Evolutionary conservation across 2,329 filamentous ascomycete genomes (phyloP), one percentile per base, ranked within the genome.

Genomic region (Talaromyces atroroseus): DNA sequence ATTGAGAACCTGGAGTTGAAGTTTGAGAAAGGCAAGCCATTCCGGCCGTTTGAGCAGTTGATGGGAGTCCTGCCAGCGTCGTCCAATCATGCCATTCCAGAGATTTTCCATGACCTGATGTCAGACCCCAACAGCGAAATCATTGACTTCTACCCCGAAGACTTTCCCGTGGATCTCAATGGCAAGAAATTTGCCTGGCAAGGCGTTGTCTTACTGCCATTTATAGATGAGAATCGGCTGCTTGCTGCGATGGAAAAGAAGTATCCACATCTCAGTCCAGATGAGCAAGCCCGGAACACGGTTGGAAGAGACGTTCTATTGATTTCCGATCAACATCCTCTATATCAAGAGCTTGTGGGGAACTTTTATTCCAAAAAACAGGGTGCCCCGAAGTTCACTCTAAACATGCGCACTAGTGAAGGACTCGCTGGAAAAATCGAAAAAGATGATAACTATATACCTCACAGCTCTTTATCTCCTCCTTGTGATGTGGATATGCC

Each of bases 161-260:
- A 96, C 23, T 99, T 99, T 65, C 85, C 88, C 16, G 82, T 97
- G 53, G 94, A 99, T 71, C 76, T 97, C 44, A 99, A 99, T 63
- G 94, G 94, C 54, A 97, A 97, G 78, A 99, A 97, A 70, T 95
- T 96, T 75, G 90, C 91, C 0, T 99, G 95, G 94, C 92, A 97
- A 71, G 94, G 94, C 61, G 88, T 99, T 53, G 91, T 90, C 2
- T 78, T 99, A 20, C 80, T 99, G 34, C 94, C 94, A 0, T 99
- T 97, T 71, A 99, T 99, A 65, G 92, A 99, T 65, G 94, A 95
- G 80, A 85, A 87, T 52, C 85, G 92, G 53, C 77, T 99, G 18
- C 78, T 99, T 8, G 80, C 81, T 18, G 92, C 92, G 8, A 92
- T 97, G 77, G 82, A 84, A 49, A 87, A 85, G 61, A 90, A 88